Evolutionary conservation across 768 basidiomycete species (phyloP).

Genomic region (Mycena amicta): DNA sequence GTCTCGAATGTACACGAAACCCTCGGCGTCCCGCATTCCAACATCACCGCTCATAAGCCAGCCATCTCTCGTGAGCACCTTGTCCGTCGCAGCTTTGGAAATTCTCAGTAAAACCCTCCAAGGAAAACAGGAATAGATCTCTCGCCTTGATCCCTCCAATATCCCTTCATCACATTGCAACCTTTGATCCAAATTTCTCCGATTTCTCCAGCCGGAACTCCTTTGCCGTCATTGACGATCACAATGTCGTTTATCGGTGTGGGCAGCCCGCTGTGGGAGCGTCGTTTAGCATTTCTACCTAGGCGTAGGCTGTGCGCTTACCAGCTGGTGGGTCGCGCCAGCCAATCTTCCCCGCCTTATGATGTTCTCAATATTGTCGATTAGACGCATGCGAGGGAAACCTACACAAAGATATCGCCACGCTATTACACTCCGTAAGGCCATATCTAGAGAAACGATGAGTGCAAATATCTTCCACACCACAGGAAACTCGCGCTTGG

Average conservation of each 20-base stretch:
- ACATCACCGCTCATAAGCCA: constrained; percentile 62
- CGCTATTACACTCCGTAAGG: constrained; percentile 25
- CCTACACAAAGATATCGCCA: constrained; percentile 9
- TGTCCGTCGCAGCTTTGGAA: constrained; percentile 45
- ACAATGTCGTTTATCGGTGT: constrained; percentile 37
- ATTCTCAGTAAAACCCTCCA: not conserved
- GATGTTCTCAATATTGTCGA: too few relatives aligned
- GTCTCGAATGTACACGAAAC: constrained; percentile 26
- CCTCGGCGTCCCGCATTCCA: constrained; percentile 34
- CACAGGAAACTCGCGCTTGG: too few relatives aligned
- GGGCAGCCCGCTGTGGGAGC: constrained; percentile 41
- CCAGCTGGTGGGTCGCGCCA: constrained; percentile 52
- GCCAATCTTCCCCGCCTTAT: constrained; percentile 68
- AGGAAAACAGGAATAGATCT: constrained; percentile 3
- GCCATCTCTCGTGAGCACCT: constrained; percentile 53
- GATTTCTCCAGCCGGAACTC: constrained; percentile 26
- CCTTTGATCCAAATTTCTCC: too few relatives aligned
- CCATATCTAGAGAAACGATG: too few relatives aligned
- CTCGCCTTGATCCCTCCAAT: too few relatives aligned
- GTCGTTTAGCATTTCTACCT: too few relatives aligned
- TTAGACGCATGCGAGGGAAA: too few relatives aligned
- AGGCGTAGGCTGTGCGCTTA: too few relatives aligned
- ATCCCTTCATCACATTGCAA: too few relatives aligned
- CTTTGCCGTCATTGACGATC: constrained; percentile 38
- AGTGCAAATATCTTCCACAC: too few relatives aligned